A percentile compares a stretch with the other conserved stretches of the same genome.
phyloP scores from a whole-genome alignment of 345 rosid genomes.

The Pseudoturritis turrita region DNA sequence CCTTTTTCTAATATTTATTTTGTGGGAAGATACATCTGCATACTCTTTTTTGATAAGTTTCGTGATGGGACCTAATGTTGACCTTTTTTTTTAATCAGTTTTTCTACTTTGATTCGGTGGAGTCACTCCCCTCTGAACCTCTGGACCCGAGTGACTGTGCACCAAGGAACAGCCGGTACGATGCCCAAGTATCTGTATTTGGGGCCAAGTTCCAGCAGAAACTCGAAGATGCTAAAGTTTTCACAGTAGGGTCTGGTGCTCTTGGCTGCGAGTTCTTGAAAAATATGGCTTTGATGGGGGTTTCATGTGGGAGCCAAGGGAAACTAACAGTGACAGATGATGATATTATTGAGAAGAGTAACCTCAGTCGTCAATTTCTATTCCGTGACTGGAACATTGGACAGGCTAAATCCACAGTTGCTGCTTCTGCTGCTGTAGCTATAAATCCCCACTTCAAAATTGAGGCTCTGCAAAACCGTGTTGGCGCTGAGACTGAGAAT shows the following conservation, averaged over 20 bases:
- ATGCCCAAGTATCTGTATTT: constrained; percentile 98
- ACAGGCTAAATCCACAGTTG: constrained; percentile 98
- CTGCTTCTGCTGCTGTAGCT: constrained; percentile 82
- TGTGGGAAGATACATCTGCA: not conserved
- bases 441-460: constrained; percentile 72
- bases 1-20: not conserved
- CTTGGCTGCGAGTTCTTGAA: constrained; percentile 97
- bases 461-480: constrained; percentile 96
- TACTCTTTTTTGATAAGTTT: not conserved
- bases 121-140: constrained; percentile 80
- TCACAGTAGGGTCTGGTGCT: constrained; percentile 95
- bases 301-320: constrained; percentile 77
- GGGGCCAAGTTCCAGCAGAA: constrained; percentile 93
- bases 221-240: constrained; percentile 78
- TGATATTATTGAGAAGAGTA: constrained; percentile 98
- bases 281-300: constrained; percentile 95
- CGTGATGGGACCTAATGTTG: constrained; percentile 1
- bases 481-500: constrained; percentile 89
- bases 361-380: constrained; percentile 96
- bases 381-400: constrained; percentile 99
- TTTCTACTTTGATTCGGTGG: constrained; percentile 94
- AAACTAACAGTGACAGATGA: constrained; percentile 95
- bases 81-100: constrained; percentile 51
- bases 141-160: constrained; percentile 61
- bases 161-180: constrained; percentile 79